Base-by-base conservation (phyloP, 768 basidiomycete genomes). In the Serendipita sp. region DNA sequence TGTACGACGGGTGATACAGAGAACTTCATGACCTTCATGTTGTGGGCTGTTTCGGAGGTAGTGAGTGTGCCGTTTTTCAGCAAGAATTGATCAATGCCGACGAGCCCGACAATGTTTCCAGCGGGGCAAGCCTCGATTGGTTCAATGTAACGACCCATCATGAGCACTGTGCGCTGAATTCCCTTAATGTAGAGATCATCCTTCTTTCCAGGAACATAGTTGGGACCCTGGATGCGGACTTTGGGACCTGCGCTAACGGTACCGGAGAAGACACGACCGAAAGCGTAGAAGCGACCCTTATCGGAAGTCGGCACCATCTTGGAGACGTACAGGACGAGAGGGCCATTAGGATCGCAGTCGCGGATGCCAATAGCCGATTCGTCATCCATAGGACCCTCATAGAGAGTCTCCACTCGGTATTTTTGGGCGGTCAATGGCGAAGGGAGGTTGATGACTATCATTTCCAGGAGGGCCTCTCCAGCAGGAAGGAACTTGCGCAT, bases 261-360 rank as follows among this genome's bases (percentile, higher is more conserved):
- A 73, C 96, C 96, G 68, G 96, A 90, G 83, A 99, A 99, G 79
- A 99, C 87, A 83, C 96, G 96, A 77, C 96, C 96, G 76, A 99
- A 99, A 67, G 96, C 96, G 77, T 98, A 98, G 89, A 98, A 99
- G 67, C 96, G 93, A 72, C 96, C 96, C 79, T 98, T 98, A 77
- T 99, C 96, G 70, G 96, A 96, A 46, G 96, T 97, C 68, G 96
- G 96, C 71, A 98, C 96, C 96, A 99, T 98, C 86, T 98, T 98
- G 70, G 96, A 98, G 78, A 99, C 81, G 78, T 99, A 99, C 68
- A 95, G 84, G 73, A 98, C 93, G 68, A 99, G 88, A 68, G 96
- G 96, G 63, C 86, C 96, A 51, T 86, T 87, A 75, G 96, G 88
- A 78, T 98, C 91, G 75, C 96, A 99, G 75, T 98, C 94, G 63